These are phyloP conservation scores for Plenodomus biglobosus DNA, from an alignment of 2,329 filamentous ascomycete species.

Conservation along the genomic window DNA sequence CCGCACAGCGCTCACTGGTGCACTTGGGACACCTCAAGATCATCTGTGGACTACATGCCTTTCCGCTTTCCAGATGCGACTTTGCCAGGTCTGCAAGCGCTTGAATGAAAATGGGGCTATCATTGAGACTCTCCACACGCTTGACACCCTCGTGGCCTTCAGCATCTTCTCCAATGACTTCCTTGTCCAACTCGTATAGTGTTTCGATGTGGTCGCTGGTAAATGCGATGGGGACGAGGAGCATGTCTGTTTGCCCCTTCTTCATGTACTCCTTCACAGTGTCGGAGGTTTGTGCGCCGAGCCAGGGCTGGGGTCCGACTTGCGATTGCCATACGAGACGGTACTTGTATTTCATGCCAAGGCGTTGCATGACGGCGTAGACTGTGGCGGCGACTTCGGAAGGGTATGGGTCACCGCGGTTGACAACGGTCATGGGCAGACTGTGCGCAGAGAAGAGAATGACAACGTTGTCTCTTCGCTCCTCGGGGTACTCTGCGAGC, in stretches of 20 bases:
- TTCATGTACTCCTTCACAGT: conserved; percentile 87
- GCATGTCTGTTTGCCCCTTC: conserved; percentile 86
- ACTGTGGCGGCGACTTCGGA: conserved; percentile 95
- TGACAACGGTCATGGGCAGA: conserved; percentile 95
- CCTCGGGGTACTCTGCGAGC: conserved; percentile 79
- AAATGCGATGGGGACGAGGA: conserved; percentile 94
- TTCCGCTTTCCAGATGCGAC: conserved; percentile 70
- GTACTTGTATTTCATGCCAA: conserved; percentile 87
- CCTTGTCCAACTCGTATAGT: conserved; percentile 87
- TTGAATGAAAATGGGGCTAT: conserved; percentile 84
- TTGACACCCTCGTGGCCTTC: conserved; percentile 64
- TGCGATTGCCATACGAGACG: conserved; percentile 97
- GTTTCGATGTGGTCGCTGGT: conserved; percentile 99
- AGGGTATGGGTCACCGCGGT: conserved; percentile 93
- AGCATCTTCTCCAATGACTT: conserved; percentile 83
- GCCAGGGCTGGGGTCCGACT: conserved; percentile 91
- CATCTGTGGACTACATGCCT: conserved; percentile 81
- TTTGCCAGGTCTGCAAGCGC: conserved; percentile 87
- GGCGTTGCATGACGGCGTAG: conserved; percentile 90
- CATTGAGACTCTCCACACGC: conserved; percentile 89
- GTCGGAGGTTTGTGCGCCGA: conserved; percentile 87
- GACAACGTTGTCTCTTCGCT: conserved; percentile 76
- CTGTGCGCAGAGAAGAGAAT: conserved; percentile 94
- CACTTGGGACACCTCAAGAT: conserved; percentile 89
- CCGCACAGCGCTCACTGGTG: conserved; percentile 82